These are phyloP conservation scores for Vitis hybrid DNA, from an alignment of 177 flowering plant species.

Conservation along the genomic window DNA sequence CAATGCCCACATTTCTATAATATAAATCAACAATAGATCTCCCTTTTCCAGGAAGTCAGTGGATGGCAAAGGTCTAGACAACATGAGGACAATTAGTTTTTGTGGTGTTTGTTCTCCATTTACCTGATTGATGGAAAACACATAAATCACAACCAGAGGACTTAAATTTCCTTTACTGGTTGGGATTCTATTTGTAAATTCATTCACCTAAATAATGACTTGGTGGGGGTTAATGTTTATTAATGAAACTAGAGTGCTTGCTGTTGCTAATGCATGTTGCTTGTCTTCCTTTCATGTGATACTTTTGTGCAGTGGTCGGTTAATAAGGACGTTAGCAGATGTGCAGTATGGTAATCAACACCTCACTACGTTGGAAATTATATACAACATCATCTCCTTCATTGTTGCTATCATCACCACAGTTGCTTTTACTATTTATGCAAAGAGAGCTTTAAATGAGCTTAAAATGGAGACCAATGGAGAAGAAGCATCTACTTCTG, in stretches of 20 bases:
- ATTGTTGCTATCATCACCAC: slow-evolving; percentile 64
- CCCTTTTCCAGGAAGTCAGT: too few relatives aligned
- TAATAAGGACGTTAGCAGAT: slow-evolving; percentile 83
- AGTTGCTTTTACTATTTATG: slow-evolving; percentile 80
- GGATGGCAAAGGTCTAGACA: too few relatives aligned
- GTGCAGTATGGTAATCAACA: slow-evolving; percentile 69
- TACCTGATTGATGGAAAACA: too few relatives aligned
- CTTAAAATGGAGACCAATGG: slow-evolving; percentile 36
- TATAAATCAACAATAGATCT: too few relatives aligned
- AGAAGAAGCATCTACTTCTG: slow-evolving; percentile 22
- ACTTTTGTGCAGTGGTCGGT: slow-evolving; percentile 70
- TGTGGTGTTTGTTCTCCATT: too few relatives aligned
- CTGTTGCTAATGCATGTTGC: slow-evolving; percentile 4
- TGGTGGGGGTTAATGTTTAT: too few relatives aligned
- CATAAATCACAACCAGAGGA: too few relatives aligned
- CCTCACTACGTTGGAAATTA: slow-evolving; percentile 77
- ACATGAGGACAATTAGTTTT: too few relatives aligned
- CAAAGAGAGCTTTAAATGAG: slow-evolving; percentile 65
- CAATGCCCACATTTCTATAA: too few relatives aligned
- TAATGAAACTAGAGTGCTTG: not conserved
- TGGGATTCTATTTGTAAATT: too few relatives aligned
- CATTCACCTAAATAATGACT: too few relatives aligned
- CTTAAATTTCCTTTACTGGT: too few relatives aligned
- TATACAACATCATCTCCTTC: slow-evolving; percentile 76
- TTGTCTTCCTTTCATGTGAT: slow-evolving; percentile 5